Evolutionary conservation across 352 stramenopile genomes (phyloP).

Genomic region (Pythium rishiriense): DNA sequence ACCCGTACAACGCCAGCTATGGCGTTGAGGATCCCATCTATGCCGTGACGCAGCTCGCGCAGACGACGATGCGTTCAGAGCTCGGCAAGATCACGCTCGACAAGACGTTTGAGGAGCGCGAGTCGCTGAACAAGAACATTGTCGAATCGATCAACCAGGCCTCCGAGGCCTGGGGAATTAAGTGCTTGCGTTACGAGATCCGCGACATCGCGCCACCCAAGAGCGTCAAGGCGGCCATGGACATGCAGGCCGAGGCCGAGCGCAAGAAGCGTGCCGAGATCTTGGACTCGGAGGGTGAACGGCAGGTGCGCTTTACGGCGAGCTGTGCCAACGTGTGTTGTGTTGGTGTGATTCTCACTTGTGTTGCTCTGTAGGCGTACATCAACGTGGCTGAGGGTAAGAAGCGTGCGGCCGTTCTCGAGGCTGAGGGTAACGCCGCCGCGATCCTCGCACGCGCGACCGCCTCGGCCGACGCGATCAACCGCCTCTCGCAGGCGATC

Average conservation of each 20-base stretch:
- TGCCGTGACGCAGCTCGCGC: constrained; percentile 89
- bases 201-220: constrained; percentile 86
- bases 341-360: not conserved
- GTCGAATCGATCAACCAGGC: constrained; percentile 91
- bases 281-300: constrained; percentile 89
- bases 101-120: constrained; percentile 93
- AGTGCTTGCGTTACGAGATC: constrained; percentile 91
- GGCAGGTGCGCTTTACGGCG: constrained; percentile 33
- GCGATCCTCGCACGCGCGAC: constrained; percentile 82
- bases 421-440: constrained; percentile 84
- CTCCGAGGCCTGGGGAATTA: constrained; percentile 88
- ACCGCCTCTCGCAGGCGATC: constrained; percentile 73
- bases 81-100: constrained; percentile 93
- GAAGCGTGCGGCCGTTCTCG: constrained; percentile 83
- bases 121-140: constrained; percentile 91
- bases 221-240: constrained; percentile 89
- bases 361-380: constrained; percentile 44
- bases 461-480: constrained; percentile 82
- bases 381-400: constrained; percentile 92
- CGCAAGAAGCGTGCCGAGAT: constrained; percentile 91
- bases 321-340: too few species aligned
- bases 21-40: constrained; percentile 88
- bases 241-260: constrained; percentile 92
- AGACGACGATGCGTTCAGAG: constrained; percentile 92
- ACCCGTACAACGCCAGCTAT: constrained; percentile 89